phyloP scores from a whole-genome alignment of 169 alveolate species.

The Plasmodium coatneyi region DNA sequence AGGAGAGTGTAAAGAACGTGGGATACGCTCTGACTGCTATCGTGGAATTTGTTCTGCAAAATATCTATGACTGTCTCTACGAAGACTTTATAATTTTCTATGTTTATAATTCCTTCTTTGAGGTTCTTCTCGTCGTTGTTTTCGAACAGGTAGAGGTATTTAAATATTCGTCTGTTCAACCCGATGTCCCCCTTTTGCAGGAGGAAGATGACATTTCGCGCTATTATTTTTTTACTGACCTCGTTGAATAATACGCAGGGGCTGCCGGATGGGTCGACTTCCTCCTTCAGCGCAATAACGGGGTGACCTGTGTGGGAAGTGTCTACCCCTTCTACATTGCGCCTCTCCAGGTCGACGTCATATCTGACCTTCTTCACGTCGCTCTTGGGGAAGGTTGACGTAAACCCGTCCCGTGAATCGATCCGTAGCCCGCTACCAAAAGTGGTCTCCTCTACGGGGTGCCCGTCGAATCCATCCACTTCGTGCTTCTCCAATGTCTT shows the following conservation, averaged over 20 bases:
- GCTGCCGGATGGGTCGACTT: not conserved
- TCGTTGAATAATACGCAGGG: conserved; percentile 21
- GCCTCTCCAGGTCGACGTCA: not conserved
- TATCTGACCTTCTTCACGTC: not conserved
- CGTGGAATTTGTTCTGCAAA: conserved; percentile 37
- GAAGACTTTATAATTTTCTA: conserved; percentile 28
- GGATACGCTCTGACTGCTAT: not conserved
- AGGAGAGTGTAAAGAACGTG: conserved; percentile 32
- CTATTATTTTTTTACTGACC: conserved; percentile 35
- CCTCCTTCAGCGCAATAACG: not conserved
- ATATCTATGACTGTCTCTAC: conserved; percentile 32
- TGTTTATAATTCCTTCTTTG: conserved; percentile 9
- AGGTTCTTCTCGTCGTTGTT: conserved; percentile 37
- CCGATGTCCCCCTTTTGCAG: conserved; percentile 44
- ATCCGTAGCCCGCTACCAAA: not conserved
- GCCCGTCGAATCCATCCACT: not conserved
- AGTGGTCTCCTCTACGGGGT: not conserved
- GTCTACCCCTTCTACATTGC: not conserved
- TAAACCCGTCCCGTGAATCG: not conserved
- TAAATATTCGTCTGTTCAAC: conserved; percentile 41
- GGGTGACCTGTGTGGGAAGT: not conserved
- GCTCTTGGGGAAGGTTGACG: not conserved
- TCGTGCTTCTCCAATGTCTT: not conserved
- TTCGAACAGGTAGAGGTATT: conserved; percentile 44
- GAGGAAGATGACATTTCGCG: conserved; percentile 38